A percentile compares a stretch with the other conserved stretches of the same genome.
Conservation (phyloP, 2,329 filamentous ascomycete species). For the Basipetospora chlamydospora region DNA sequence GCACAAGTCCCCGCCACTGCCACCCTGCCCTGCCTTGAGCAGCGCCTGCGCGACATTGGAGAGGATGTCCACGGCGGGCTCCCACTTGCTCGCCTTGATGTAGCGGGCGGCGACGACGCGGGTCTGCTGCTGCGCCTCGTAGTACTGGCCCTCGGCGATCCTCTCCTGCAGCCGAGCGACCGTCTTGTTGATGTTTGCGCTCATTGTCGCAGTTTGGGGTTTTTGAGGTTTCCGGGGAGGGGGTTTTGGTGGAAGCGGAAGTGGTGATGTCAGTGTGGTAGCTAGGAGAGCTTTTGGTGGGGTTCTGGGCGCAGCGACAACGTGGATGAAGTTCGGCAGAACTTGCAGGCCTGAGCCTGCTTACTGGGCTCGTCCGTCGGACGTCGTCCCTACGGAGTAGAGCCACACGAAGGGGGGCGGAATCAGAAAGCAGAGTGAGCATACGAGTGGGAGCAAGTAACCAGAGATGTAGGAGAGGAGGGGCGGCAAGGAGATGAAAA, state of each 20-base stretch:
- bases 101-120: conserved; percentile 90
- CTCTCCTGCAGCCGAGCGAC: conserved; percentile 62
- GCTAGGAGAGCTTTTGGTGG: neutral
- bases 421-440: no score
- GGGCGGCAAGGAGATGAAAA: neutral
- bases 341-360: no score
- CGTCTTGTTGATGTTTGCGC: conserved; percentile 40
- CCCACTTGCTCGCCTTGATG: conserved; percentile 74
- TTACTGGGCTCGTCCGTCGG: no score
- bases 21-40: conserved; percentile 82
- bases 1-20: conserved; percentile 80
- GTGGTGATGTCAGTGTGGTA: no score
- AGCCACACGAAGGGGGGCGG: no score
- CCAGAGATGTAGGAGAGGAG: neutral
- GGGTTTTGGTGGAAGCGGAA: no score
- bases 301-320: no score
- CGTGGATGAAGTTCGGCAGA: conserved; percentile 1
- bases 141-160: conserved; percentile 83
- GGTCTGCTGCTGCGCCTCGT: conserved; percentile 97
- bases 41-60: conserved; percentile 72
- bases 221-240: neutral
- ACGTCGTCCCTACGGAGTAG: no score
- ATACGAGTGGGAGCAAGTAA: neutral
- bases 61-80: conserved; percentile 75
- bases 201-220: conserved; percentile 5